Evolutionary conservation across 768 basidiomycete genomes (phyloP).

Genomic region (Lyophyllum shimeji): DNA sequence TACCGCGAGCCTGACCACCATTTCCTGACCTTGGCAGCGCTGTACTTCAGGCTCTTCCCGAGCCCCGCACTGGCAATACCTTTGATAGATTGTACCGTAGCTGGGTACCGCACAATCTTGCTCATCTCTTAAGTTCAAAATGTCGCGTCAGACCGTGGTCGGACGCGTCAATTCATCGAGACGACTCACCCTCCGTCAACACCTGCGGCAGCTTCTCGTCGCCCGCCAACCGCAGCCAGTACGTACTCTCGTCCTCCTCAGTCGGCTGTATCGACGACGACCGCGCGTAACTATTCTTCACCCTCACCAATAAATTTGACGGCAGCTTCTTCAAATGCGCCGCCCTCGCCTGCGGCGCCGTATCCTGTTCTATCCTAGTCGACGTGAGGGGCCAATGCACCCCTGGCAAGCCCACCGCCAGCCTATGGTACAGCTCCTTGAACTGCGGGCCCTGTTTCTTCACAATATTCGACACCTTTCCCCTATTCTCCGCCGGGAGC

Average conservation of each 20-base stretch:
- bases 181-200: slow-evolving; percentile 51
- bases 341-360: slow-evolving; percentile 60
- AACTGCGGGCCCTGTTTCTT: slow-evolving; percentile 80
- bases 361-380: slow-evolving; percentile 71
- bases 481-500: slow-evolving; percentile 90
- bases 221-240: slow-evolving; percentile 72
- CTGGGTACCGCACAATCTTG: slow-evolving; percentile 78
- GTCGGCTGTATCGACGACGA: slow-evolving; percentile 27
- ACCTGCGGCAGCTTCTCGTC: slow-evolving; percentile 55
- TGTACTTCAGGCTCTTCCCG: slow-evolving; percentile 76
- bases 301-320: slow-evolving; percentile 53
- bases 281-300: slow-evolving; percentile 52
- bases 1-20: slow-evolving; percentile 59
- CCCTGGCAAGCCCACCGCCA: slow-evolving; percentile 77
- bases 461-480: slow-evolving; percentile 95
- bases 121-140: slow-evolving; percentile 55
- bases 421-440: slow-evolving; percentile 79
- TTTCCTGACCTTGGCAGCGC: slow-evolving; percentile 76
- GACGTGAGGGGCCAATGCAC: slow-evolving; percentile 66
- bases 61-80: slow-evolving; percentile 83
- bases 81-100: slow-evolving; percentile 82
- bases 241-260: slow-evolving; percentile 70
- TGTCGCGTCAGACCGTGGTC: slow-evolving; percentile 1
- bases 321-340: slow-evolving; percentile 82
- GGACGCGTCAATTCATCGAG: neutral